A percentile compares a stretch with the other conserved stretches of the same genome.
These are phyloP conservation scores for Vitis rotundifolia DNA, from an alignment of 164 flowering plant genomes.

Conservation along the genomic window DNA sequence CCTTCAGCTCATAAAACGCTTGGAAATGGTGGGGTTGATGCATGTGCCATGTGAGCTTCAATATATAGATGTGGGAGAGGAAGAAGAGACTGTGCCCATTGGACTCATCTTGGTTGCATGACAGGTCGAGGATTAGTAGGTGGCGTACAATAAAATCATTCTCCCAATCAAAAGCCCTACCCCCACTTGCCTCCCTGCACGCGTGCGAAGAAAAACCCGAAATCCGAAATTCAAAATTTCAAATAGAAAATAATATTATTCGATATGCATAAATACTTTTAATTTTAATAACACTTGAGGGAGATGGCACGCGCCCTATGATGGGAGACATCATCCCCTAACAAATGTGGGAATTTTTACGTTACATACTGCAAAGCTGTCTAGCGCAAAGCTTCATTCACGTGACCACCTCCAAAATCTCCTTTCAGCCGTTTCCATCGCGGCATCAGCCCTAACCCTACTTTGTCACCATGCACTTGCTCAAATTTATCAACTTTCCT, in stretches of 20 bases:
- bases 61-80: constrained; percentile 1
- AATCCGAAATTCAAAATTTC: too few species aligned
- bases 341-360: constrained; percentile 10
- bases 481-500: too few species aligned
- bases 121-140: constrained; percentile 35
- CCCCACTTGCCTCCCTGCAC: constrained; percentile 13
- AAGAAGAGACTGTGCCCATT: constrained; percentile 7
- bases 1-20: too few species aligned
- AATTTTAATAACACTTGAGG: too few species aligned
- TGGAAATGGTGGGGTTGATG: too few species aligned
- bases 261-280: too few species aligned
- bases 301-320: not conserved
- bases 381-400: constrained; percentile 4
- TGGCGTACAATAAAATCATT: constrained; percentile 30
- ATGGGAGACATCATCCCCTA: not conserved
- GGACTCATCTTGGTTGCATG: constrained; percentile 31
- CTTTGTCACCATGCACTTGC: too few species aligned
- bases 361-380: constrained; percentile 19
- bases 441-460: too few species aligned
- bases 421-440: constrained; percentile 18
- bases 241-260: too few species aligned
- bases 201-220: not conserved
- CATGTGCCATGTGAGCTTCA: too few species aligned
- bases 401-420: constrained; percentile 15
- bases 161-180: not conserved